Percentiles rank a stretch among this genome's conserved stretches.
These are phyloP conservation scores for Dryas drummondii DNA, from an alignment of 306 rosid species.

Conservation along the genomic window DNA sequence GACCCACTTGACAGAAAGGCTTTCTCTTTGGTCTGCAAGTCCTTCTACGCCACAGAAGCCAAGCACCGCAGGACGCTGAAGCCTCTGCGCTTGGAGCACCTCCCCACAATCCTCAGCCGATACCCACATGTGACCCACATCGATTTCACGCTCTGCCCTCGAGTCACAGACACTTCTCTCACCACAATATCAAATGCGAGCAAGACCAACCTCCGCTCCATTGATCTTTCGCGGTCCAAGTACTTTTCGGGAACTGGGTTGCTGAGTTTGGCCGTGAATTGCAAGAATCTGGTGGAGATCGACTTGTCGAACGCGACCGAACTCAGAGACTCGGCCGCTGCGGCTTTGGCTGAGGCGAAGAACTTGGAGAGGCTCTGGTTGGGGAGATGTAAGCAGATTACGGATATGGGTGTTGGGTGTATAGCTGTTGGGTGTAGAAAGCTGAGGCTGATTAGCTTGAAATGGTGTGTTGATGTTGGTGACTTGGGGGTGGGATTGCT, in stretches of 20 bases:
- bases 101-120: slow-evolving; percentile 48
- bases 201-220: slow-evolving; percentile 38
- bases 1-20: slow-evolving; percentile 55
- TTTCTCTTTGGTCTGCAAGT: slow-evolving; percentile 58
- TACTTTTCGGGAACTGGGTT: slow-evolving; percentile 64
- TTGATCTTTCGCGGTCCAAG: slow-evolving; percentile 74
- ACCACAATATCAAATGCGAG: slow-evolving; percentile 40
- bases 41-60: slow-evolving; percentile 59
- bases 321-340: slow-evolving; percentile 58
- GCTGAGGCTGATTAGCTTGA: slow-evolving; percentile 60
- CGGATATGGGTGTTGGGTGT: slow-evolving; percentile 91
- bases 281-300: slow-evolving; percentile 63
- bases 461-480: slow-evolving; percentile 84
- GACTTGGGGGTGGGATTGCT: slow-evolving; percentile 83
- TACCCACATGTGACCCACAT: slow-evolving; percentile 39
- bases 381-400: slow-evolving; percentile 68
- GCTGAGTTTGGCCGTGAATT: slow-evolving; percentile 36
- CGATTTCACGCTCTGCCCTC: slow-evolving; percentile 75
- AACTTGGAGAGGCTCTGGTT: slow-evolving; percentile 73
- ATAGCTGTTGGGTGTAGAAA: slow-evolving; percentile 89
- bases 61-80: slow-evolving; percentile 64
- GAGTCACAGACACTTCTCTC: slow-evolving; percentile 49
- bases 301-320: slow-evolving; percentile 82
- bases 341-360: slow-evolving; percentile 69
- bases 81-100: slow-evolving; percentile 63